These are phyloP conservation scores for Trametes villosa DNA, from an alignment of 768 basidiomycete species.

Conservation along the genomic window DNA sequence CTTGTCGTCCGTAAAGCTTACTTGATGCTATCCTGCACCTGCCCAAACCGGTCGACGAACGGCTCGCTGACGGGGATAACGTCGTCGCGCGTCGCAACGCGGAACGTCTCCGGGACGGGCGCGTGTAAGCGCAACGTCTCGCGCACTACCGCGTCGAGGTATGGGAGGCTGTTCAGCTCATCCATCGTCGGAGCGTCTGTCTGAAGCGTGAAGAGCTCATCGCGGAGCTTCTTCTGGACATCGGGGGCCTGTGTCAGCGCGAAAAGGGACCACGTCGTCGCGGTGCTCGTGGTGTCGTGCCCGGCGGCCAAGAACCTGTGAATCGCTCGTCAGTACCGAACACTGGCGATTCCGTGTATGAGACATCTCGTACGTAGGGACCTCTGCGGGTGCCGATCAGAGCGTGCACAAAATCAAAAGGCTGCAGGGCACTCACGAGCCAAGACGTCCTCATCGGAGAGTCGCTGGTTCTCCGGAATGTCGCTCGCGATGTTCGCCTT, in stretches of 20 bases:
- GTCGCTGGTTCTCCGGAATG: slow-evolving; percentile 52
- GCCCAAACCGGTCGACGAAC: slow-evolving; percentile 28
- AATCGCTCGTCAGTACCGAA: not conserved
- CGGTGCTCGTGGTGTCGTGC: slow-evolving; percentile 47
- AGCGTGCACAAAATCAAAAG: not conserved
- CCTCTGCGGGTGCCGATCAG: slow-evolving; percentile 16
- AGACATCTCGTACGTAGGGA: slow-evolving; percentile 31
- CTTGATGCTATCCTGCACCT: slow-evolving; percentile 23
- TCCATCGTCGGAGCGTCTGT: slow-evolving; percentile 65
- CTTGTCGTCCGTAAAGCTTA: slow-evolving; percentile 30
- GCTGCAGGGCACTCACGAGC: not conserved
- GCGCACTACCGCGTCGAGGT: slow-evolving; percentile 66
- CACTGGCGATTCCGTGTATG: too few species aligned
- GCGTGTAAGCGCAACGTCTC: slow-evolving; percentile 63
- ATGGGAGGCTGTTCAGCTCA: slow-evolving; percentile 63
- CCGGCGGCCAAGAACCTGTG: slow-evolving; percentile 37
- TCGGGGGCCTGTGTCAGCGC: slow-evolving; percentile 44
- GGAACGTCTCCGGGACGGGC: slow-evolving; percentile 53
- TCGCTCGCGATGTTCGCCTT: slow-evolving; percentile 68
- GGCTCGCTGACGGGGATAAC: slow-evolving; percentile 53
- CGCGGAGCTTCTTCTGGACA: slow-evolving; percentile 44
- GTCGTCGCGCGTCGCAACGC: slow-evolving; percentile 50
- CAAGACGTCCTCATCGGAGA: slow-evolving; percentile 65
- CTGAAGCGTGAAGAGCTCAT: slow-evolving; percentile 45
- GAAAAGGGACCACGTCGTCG: slow-evolving; percentile 43